phyloP scores from a whole-genome alignment of 1,284 basidiomycete species.

The Albatrellus sp. region DNA sequence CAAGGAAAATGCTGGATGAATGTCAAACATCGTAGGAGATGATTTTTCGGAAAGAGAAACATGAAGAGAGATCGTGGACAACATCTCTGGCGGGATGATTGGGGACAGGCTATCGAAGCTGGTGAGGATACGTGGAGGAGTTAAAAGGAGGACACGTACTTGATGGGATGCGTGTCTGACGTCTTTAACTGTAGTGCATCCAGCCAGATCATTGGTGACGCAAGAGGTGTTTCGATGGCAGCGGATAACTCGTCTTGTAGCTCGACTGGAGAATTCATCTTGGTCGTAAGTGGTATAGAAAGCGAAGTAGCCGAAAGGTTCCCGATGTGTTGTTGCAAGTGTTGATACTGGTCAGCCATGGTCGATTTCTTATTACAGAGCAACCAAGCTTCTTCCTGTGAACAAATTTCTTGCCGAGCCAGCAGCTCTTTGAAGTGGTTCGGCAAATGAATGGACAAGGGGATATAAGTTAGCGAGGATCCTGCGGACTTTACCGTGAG shows the following conservation, averaged over 20 bases:
- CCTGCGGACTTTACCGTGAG: constrained; percentile 23
- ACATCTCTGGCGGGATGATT: constrained; percentile 50
- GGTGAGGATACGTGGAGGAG: constrained; percentile 10
- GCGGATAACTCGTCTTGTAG: constrained; percentile 38
- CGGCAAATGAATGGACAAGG: constrained; percentile 61
- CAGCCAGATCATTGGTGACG: constrained; percentile 17
- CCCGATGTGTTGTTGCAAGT: too few relatives aligned
- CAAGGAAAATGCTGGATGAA: constrained; percentile 21
- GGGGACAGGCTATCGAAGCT: constrained; percentile 39
- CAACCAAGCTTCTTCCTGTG: constrained; percentile 42
- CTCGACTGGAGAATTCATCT: constrained; percentile 9
- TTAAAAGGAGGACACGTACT: constrained; percentile 34
- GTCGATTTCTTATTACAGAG: constrained; percentile 17
- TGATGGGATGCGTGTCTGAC: constrained; percentile 75
- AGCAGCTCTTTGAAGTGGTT: constrained; percentile 49
- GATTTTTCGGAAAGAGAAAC: constrained; percentile 19
- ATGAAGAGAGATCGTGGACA: constrained; percentile 45
- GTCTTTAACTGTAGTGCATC: constrained; percentile 42
- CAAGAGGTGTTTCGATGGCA: constrained; percentile 35
- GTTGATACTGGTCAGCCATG: constrained; percentile 1
- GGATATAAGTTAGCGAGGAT: constrained; percentile 47
- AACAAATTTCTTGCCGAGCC: constrained; percentile 41
- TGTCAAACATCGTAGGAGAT: constrained; percentile 25
- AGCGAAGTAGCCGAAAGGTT: too few relatives aligned
- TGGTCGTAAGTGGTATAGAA: too few relatives aligned